Conservation (phyloP, 257 asterid genomes). For the Rehmannia glutinosa region DNA sequence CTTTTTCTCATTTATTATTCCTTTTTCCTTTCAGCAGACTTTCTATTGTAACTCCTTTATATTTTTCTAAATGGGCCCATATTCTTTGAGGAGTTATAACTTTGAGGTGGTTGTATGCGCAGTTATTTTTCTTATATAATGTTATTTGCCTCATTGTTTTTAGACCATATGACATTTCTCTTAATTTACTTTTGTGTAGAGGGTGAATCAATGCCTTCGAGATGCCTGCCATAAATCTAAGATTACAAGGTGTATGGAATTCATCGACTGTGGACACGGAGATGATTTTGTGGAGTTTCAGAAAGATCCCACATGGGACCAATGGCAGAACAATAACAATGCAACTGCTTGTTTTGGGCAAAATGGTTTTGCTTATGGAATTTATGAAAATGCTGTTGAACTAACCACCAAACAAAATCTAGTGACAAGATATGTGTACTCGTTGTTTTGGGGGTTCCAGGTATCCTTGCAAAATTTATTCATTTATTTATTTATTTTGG, state of each 20-base stretch:
- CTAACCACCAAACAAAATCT: constrained; percentile 38
- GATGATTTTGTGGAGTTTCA: constrained; percentile 5
- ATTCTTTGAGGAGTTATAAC: too few relatives aligned
- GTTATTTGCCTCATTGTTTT: background rate
- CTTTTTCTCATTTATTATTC: background rate
- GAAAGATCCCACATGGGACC: constrained; percentile 30
- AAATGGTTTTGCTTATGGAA: constrained; percentile 50
- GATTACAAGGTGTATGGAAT: constrained; percentile 27
- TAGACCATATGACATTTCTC: constrained; percentile 9
- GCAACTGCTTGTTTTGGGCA: constrained; percentile 50
- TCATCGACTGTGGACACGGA: constrained; percentile 72
- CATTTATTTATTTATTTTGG: background rate
- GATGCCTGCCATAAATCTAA: constrained; percentile 45
- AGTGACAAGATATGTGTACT: constrained; percentile 55
- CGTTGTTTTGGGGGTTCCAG: constrained; percentile 88
- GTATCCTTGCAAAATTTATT: constrained; percentile 27
- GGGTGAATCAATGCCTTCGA: constrained; percentile 79
- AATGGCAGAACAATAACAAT: constrained; percentile 37
- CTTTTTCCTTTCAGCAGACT: too few relatives aligned
- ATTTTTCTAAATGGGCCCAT: too few relatives aligned
- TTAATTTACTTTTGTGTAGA: constrained; percentile 31
- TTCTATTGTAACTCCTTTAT: too few relatives aligned
- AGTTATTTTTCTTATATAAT: too few relatives aligned
- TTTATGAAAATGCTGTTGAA: constrained; percentile 47
- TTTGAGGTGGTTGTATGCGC: too few relatives aligned